These are phyloP conservation scores for Teunomyces panamensis DNA, from an alignment of 805 yeast species.

Conservation along the genomic window DNA sequence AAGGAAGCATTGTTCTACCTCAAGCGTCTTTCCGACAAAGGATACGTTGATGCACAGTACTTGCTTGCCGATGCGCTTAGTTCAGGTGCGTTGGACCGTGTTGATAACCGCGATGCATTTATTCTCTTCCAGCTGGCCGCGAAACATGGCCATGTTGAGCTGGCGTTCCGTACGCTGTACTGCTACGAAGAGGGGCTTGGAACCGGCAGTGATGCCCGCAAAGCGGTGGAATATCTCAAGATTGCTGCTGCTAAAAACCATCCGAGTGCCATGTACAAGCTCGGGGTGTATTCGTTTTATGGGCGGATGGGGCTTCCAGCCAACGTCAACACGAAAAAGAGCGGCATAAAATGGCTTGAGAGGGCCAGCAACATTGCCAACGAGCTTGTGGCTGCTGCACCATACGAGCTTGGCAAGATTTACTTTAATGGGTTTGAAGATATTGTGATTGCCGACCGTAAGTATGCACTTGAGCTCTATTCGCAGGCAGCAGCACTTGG, in stretches of 20 bases:
- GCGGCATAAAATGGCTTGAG: conserved; percentile 89
- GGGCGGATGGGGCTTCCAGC: conserved; percentile 78
- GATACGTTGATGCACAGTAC: conserved; percentile 88
- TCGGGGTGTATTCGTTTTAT: conserved; percentile 84
- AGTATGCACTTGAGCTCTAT: conserved; percentile 82
- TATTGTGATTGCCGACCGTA: conserved; percentile 76
- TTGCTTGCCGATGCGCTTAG: conserved; percentile 86
- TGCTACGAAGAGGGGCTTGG: conserved; percentile 96
- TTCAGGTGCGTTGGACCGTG: conserved; percentile 78
- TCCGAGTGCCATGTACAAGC: conserved; percentile 94
- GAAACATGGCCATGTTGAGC: conserved; percentile 87
- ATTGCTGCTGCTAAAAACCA: conserved; percentile 90
- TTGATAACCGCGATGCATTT: conserved; percentile 76
- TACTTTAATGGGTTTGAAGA: conserved; percentile 83
- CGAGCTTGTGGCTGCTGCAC: conserved; percentile 87
- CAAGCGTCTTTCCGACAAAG: conserved; percentile 70
- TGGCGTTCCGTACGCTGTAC: conserved; percentile 86
- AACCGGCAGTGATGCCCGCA: conserved; percentile 80
- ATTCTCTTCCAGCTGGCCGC: conserved; percentile 82
- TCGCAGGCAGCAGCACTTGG: conserved; percentile 88
- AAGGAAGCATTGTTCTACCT: conserved; percentile 76
- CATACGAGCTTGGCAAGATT: conserved; percentile 85
- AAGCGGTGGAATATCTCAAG: conserved; percentile 77
- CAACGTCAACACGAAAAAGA: conserved; percentile 67
- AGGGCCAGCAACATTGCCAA: conserved; percentile 84